Evolutionary conservation across 192 early-diverging fungal species (phyloP).

Genomic region (Rhizophagus clarus): DNA sequence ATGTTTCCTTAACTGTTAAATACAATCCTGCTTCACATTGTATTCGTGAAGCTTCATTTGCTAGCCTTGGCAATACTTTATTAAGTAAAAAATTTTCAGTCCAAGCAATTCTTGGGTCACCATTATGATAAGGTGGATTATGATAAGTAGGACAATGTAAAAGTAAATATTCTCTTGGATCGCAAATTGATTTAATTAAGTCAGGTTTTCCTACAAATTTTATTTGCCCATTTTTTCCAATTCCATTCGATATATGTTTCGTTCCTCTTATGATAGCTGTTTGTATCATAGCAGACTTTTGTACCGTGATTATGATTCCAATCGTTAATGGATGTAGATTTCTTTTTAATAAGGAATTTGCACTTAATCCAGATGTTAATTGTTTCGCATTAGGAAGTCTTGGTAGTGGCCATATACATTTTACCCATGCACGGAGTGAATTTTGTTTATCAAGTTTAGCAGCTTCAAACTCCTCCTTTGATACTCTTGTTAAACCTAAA

Average conservation of each 20-base stretch:
- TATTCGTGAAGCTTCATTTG: not conserved
- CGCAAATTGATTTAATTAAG: not conserved
- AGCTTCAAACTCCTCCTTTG: not conserved
- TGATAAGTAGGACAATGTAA: slow-evolving; percentile 9
- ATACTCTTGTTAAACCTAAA: not conserved
- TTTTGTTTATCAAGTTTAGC: not conserved
- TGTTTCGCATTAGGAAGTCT: not conserved
- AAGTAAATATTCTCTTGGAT: not conserved
- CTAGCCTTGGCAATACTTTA: slow-evolving; percentile 3
- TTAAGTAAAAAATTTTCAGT: not conserved
- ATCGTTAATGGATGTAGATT: not conserved
- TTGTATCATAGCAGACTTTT: not conserved
- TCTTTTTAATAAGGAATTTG: not conserved
- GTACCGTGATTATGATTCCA: not conserved
- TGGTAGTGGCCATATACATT: slow-evolving; percentile 10
- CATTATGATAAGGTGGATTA: slow-evolving; percentile 2
- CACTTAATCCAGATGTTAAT: not conserved
- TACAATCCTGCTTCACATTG: not conserved
- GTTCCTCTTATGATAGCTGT: not conserved
- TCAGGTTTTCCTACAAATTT: not conserved
- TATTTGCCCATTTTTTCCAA: not conserved
- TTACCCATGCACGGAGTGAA: not conserved
- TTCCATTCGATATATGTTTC: not conserved
- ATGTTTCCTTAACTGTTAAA: slow-evolving; percentile 5
- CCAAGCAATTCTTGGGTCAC: not conserved